Evolutionary conservation across 495 filamentous ascomycete genomes (phyloP), one percentile per base, ranked within the genome.

Genomic region (Durotheca rogersii): DNA sequence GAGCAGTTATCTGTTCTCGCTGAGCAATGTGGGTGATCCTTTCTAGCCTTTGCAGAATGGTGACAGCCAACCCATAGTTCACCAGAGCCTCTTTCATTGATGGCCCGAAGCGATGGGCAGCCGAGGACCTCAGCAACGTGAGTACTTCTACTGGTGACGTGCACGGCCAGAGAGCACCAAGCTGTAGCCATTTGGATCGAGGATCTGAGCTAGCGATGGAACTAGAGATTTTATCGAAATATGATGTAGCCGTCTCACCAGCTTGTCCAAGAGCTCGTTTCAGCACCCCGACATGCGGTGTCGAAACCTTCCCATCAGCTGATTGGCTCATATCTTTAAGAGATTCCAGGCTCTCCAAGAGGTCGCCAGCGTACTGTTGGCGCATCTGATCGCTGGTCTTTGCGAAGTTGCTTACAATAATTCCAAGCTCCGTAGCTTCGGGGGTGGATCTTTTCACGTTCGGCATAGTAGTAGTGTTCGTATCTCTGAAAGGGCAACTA

Each of bases 81-180:
- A 81, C 55, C 0, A 84, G 52, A 0, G 50, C 61, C 33, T 74
- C 55, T 36, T 72, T 76, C 69, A 82, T 75, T 25, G 58, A 34
- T 0, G 27, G 11, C 10, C 72, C 72, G 38, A 81, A 74, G 0
- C 0, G 1, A 18, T 33, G 17, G 0, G 39, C 23, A 0, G 58
- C 61, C 0, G 47, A 70, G 6, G 76, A 77, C 6, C 78, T 69
- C 1, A 87, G 58, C 10, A 74, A 70, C 38, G 77, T 69, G 20
- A 88, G 69, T 3, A 86, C 30, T 0, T 72, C 67, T 0, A 75
- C 44, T 0, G 75, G 67, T 0, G 77, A 81, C 3, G 74, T 59
- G 14, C 62, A 65, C 11, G 84, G 83, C 75, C 80, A 81, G 1
- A 86, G 52, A 4, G 60, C 60, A 11, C 73, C 77, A 10, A 57